These are phyloP conservation scores for Neoboletus magnificus DNA, from an alignment of 768 basidiomycete genomes.

Conservation along the genomic window DNA sequence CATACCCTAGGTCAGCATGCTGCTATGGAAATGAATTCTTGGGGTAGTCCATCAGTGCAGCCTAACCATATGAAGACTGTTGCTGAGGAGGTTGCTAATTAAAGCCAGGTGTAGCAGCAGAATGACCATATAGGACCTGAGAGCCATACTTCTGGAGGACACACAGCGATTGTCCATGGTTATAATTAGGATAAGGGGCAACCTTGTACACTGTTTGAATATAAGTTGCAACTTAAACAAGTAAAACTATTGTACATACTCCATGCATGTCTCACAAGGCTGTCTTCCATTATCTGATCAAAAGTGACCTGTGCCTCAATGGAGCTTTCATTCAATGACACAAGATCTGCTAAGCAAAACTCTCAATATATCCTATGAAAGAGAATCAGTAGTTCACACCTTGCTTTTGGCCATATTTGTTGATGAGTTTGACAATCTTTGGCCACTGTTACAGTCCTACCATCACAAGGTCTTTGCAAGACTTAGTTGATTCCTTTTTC, in stretches of 20 bases:
- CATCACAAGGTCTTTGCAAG: no score
- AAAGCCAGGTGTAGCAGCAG: slow-evolving; percentile 33
- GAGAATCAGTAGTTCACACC: slow-evolving; percentile 32
- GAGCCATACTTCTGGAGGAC: slow-evolving; percentile 34
- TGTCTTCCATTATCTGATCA: slow-evolving; percentile 92
- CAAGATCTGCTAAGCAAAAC: slow-evolving; percentile 69
- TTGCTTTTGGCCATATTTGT: slow-evolving; percentile 95
- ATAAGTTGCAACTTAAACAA: slow-evolving; percentile 6
- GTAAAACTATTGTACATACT: slow-evolving; percentile 36
- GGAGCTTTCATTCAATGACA: slow-evolving; percentile 93
- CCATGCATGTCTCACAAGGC: slow-evolving; percentile 68
- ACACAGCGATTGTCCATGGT: slow-evolving; percentile 23
- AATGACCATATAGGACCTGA: slow-evolving; percentile 48
- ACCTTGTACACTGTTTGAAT: slow-evolving; percentile 49
- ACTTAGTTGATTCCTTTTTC: no score
- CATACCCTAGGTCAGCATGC: slow-evolving; percentile 24
- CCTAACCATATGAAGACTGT: slow-evolving; percentile 27
- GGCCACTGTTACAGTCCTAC: no score
- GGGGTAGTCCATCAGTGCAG: slow-evolving; percentile 19
- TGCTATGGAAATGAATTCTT: slow-evolving; percentile 28
- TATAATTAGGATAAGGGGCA: slow-evolving; percentile 29
- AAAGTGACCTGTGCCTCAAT: slow-evolving; percentile 85
- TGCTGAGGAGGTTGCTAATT: slow-evolving; percentile 41
- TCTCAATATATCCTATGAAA: background rate
- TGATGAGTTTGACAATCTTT: slow-evolving; percentile 94